These are phyloP conservation scores for Paramyrothecium sp. DNA, from an alignment of 2,329 filamentous ascomycete genomes.

Conservation along the genomic window DNA sequence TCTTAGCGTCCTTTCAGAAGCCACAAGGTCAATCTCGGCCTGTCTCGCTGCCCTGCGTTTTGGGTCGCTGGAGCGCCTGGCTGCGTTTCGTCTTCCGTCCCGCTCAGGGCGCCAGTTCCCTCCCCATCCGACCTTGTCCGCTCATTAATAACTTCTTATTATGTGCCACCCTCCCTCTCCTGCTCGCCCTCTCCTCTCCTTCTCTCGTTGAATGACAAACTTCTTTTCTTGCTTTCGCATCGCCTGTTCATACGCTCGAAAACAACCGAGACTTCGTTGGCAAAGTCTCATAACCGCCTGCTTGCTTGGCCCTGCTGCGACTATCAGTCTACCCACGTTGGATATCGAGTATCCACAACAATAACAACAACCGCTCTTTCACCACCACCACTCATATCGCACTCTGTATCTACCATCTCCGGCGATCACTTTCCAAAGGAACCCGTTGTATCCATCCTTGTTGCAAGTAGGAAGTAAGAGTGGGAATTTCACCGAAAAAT, in stretches of 20 bases:
- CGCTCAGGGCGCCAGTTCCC: background rate
- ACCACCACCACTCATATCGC: slow-evolving; percentile 2
- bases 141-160: background rate
- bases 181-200: slow-evolving; percentile 9
- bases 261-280: slow-evolving; percentile 48
- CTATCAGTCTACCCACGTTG: slow-evolving; percentile 13
- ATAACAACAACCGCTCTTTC: slow-evolving; percentile 1
- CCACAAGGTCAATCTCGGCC: slow-evolving; percentile 1
- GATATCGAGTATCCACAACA: slow-evolving; percentile 25
- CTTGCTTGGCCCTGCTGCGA: slow-evolving; percentile 17
- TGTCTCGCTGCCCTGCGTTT: background rate
- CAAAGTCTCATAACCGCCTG: slow-evolving; percentile 44
- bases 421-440: too few relatives aligned
- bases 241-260: too few relatives aligned
- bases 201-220: slow-evolving; percentile 5
- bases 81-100: background rate
- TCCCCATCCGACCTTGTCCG: background rate
- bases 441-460: too few relatives aligned
- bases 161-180: background rate
- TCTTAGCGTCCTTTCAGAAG: too few relatives aligned
- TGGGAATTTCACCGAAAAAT: too few relatives aligned
- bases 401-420: too few relatives aligned
- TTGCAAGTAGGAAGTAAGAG: too few relatives aligned
- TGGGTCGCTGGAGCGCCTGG: background rate
- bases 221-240: slow-evolving; percentile 11